Base-by-base conservation (phyloP, 176 grass and related monocot species). In the Avena insularis region DNA sequence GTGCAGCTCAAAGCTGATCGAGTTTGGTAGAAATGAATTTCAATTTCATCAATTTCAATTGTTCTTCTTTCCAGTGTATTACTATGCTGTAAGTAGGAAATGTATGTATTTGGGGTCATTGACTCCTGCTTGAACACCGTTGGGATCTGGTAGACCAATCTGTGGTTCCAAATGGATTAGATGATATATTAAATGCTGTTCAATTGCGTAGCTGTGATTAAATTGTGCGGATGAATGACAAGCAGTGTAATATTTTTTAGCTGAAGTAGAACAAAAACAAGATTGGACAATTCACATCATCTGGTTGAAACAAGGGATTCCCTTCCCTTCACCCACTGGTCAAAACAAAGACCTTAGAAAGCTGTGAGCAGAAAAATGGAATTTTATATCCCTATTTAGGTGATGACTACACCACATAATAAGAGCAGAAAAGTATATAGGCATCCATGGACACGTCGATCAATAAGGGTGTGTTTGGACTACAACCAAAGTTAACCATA, bases 291-390 rank as follows among this genome's bases (percentile, higher is more conserved):
- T 77, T 85, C 14, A 17, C 36, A 14, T 27, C 23, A 20, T 69
- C 29, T 14, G 38, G 23, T 60, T 68, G 40, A 56, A 68, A 59
- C 50, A 72, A 36, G 13, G 17, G 60, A 2, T 14, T 75, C 56
- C 45, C 21, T 74, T 72, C 54, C 35, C 71, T 54, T 82, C 64
- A 73, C 89, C 79, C 73, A 83, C 73, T 31, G 12, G 17, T 78
- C 72, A 43, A 40, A 87, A 14, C 17, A 79, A 90, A 46, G 79
- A 82, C 64, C 73, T 45, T 83, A 79, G 31, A 55, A 70, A 40
- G 16, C 71, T 17, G 20, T 58, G 2, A 21, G 12, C 43, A 43
- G 71, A 86, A 77, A 86, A 73, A 20, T 82, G 15, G 72, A 79
- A 89, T 71, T 35, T 78, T 79, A 33, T 78, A 1, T 38, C 65